Conservation (phyloP, 2,329 filamentous ascomycete species). For the Fusarium sp. region DNA sequence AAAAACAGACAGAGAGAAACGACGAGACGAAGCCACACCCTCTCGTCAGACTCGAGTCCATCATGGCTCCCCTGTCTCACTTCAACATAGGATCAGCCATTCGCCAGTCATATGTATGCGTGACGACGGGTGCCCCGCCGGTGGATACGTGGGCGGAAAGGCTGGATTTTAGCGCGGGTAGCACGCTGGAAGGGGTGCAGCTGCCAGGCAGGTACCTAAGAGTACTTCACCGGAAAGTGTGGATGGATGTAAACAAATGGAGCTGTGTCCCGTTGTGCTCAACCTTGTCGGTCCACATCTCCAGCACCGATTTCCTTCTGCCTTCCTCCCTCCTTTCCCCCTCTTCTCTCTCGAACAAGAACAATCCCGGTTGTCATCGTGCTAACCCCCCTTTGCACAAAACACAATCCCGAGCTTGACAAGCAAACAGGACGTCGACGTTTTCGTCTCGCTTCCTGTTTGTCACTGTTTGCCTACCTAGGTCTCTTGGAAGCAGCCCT, state of each 20-base stretch:
- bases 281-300: conserved; percentile 9
- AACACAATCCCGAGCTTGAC: neutral
- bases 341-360: conserved; percentile 17
- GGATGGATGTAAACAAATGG: conserved; percentile 28
- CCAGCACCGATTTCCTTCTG: conserved; percentile 20
- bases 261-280: neutral
- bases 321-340: conserved; percentile 16
- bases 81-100: conserved; percentile 26
- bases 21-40: neutral
- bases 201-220: neutral
- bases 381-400: conserved; percentile 20
- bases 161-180: neutral
- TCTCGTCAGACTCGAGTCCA: conserved; percentile 12
- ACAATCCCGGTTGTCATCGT: conserved; percentile 36
- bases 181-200: neutral
- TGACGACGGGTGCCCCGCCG: conserved; percentile 9
- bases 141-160: neutral
- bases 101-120: conserved; percentile 12
- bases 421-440: conserved; percentile 7
- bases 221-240: conserved; percentile 18
- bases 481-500: conserved; percentile 31
- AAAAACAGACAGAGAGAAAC: neutral
- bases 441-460: conserved; percentile 29
- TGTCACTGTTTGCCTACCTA: conserved; percentile 27
- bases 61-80: conserved; percentile 22